Base-by-base conservation (phyloP, 169 alveolate genomes). In the Plasmodium vivax region DNA sequence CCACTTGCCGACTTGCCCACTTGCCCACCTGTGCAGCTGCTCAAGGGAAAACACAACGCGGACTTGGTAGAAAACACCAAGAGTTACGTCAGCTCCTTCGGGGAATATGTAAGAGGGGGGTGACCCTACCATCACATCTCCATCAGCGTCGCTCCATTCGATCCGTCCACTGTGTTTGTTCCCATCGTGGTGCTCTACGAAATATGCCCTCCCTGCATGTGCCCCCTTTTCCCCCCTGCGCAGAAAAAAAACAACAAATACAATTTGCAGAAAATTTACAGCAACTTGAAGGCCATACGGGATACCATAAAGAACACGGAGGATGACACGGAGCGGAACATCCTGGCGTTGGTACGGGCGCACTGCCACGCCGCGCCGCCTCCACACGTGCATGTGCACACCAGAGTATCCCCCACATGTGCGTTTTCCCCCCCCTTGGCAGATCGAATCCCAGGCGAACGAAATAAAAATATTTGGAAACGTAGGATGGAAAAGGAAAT, bases 381-480 rank as follows among this genome's bases (percentile, higher is more conserved):
- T 6, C 12, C 62, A 14, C 23, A 1, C 0, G 27, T 14, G 62
- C 3, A 14, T 12, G 45, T 4, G 9, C 45, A 3, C 45, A 38
- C 45, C 8, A 3, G 45, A 2, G 45, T 38, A 38, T 2, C 23
- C n/a, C 23, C 0, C 23, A n/a, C 23, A 2, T 56, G 72, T 56
- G 23, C 12, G 2, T 68, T 10, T 23, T 10, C 38, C 36, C 72
- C 16, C 51, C 23, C 19, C 85, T 23, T 83, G 30, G 43, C 23
- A 85, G 93, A 85, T 85, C 19, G 93, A 85, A 85, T 85, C 93
- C 19, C 93, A 85, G 45, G 93, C 93, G 19, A 79, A 75, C 10
- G 93, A 85, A 75, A 85, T 85, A 74, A 85, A 85, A 85, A 85
- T 85, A 36, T 85, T 85, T 62, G 93, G 93, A 32, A 85, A 77